These are phyloP conservation scores for Podosphaera leucotricha DNA, from an alignment of 2,329 filamentous ascomycete species.

Conservation along the genomic window DNA sequence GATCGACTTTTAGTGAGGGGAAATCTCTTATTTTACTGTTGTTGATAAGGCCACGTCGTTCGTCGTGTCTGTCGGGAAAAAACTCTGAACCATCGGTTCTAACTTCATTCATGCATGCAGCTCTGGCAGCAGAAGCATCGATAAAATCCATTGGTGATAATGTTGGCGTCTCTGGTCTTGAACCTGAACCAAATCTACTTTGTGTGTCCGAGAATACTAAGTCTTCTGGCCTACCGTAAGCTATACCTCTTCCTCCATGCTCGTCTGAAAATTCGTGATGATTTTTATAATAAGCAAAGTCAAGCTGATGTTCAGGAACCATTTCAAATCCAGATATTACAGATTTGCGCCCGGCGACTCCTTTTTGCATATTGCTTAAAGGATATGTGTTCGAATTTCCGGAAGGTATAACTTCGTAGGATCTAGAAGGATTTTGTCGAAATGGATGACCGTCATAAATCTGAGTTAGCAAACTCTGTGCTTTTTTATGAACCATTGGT, in stretches of 20 bases:
- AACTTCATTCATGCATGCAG: slow-evolving; percentile 8
- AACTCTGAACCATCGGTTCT: slow-evolving; percentile 9
- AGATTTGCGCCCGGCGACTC: slow-evolving; percentile 20
- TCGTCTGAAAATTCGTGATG: slow-evolving; percentile 70
- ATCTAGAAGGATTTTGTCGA: slow-evolving; percentile 37
- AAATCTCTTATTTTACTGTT: slow-evolving; percentile 29
- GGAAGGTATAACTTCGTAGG: slow-evolving; percentile 31
- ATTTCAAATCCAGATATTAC: slow-evolving; percentile 59
- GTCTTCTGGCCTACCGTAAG: slow-evolving; percentile 36
- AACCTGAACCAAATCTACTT: slow-evolving; percentile 7
- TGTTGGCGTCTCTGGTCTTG: slow-evolving; percentile 11
- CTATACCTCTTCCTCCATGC: slow-evolving; percentile 47
- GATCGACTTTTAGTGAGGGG: slow-evolving; percentile 16
- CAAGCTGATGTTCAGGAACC: slow-evolving; percentile 66
- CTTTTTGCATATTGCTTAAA: slow-evolving; percentile 48
- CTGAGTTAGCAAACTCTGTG: slow-evolving; percentile 63
- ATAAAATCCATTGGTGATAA: slow-evolving; percentile 4
- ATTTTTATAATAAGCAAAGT: slow-evolving; percentile 81
- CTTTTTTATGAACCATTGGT: slow-evolving; percentile 84
- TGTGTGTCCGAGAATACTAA: slow-evolving; percentile 19
- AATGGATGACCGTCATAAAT: slow-evolving; percentile 64
- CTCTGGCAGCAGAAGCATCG: not conserved
- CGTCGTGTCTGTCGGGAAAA: slow-evolving; percentile 20
- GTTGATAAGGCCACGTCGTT: slow-evolving; percentile 29
- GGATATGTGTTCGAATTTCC: slow-evolving; percentile 66